Evolutionary conservation across 805 yeast species (phyloP), one percentile per base, ranked within the genome.

Genomic region (Ogataea naganishii): DNA sequence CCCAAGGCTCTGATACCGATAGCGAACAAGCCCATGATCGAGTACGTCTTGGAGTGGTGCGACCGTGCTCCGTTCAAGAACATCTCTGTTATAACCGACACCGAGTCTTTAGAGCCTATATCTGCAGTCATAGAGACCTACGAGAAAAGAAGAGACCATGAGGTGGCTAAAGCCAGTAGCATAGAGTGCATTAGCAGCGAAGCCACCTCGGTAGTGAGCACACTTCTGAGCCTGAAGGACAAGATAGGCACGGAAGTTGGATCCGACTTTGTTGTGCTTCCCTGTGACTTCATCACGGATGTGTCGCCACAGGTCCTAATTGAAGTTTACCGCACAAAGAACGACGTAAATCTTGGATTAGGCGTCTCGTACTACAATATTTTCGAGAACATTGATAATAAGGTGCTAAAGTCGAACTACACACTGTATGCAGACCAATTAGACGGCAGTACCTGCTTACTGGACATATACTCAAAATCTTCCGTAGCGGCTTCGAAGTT

Each of bases 251-350:
- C 36, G 14, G 24, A 34, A 19, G 35, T 41, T 5, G n/a, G n/a
- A n/a, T 47, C 64, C 20, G 77, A 78, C 48, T 78, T 85, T 46
- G 83, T 86, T n/a, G 55, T 92, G 19, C 58, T 92, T 32, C 96
- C 97, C 6, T 89, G 96, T 59, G 98, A 94, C 53, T 83, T 92
- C 50, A 65, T 94, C 31, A 86, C 97, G 2, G 89, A 88, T 49
- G 62, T 89, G 22, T 95, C 95, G 4, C 95, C 97, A 8, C 89
- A 83, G 46, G 79, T 80, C 13, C 65, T 92, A 19, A 74, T 86
- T 26, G 95, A 89, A 47, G 81, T 80, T 29, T 88, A 78, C 52
- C 66, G 96, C 46, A 77, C 77, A 40, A 75, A 77, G 44, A 72
- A 70, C 14, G 79, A 71, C 23, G 58, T 63, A 18, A 84, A 82